phyloP scores from a whole-genome alignment of 257 asterid species.

The Nicotiana tomentosiformis region DNA sequence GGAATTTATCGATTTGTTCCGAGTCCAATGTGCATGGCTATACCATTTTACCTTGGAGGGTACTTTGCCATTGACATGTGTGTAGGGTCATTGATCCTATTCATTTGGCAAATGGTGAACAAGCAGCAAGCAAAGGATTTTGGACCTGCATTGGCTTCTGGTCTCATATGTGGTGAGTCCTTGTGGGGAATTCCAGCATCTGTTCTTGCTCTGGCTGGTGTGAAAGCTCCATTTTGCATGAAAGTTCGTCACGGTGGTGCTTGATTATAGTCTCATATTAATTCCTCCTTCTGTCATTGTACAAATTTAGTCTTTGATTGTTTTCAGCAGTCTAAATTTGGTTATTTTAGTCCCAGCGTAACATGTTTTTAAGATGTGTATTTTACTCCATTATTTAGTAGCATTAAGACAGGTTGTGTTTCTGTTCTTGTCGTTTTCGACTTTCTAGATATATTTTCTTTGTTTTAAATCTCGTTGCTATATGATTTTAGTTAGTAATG shows the following conservation, averaged over 20 bases:
- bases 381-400: neutral
- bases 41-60: constrained; percentile 64
- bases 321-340: neutral
- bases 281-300: neutral
- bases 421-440: neutral
- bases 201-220: constrained; percentile 42
- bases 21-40: constrained; percentile 81
- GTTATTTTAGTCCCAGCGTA: neutral
- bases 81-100: constrained; percentile 60
- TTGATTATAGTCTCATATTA: neutral
- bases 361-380: neutral
- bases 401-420: neutral
- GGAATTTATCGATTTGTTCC: constrained; percentile 49
- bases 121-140: constrained; percentile 32
- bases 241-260: neutral
- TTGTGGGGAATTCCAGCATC: constrained; percentile 76
- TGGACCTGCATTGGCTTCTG: constrained; percentile 65
- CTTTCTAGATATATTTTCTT: neutral
- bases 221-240: constrained; percentile 64
- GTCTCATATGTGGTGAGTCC: constrained; percentile 73
- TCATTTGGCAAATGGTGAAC: constrained; percentile 27
- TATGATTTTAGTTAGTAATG: neutral
- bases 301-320: neutral
- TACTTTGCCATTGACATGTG: constrained; percentile 82
- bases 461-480: neutral